These are phyloP conservation scores for Mycosphaerella arachidis DNA, from an alignment of 2,329 filamentous ascomycete genomes.

Conservation along the genomic window DNA sequence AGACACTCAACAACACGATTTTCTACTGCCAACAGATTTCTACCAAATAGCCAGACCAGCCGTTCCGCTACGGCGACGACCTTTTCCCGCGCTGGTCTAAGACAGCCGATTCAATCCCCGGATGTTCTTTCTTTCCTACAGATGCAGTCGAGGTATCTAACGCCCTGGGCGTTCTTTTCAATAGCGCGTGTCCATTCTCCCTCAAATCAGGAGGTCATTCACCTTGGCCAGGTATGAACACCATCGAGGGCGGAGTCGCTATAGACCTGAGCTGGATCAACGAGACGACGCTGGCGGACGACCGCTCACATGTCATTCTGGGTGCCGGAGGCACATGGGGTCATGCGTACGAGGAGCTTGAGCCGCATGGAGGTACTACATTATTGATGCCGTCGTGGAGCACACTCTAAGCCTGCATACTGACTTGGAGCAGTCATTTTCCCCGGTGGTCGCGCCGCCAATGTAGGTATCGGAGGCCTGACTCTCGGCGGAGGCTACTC, in stretches of 20 bases:
- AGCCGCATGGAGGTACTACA: constrained; percentile 16
- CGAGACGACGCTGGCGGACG: constrained; percentile 13
- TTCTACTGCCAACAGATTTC: background rate
- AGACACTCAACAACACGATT: background rate
- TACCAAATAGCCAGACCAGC: background rate
- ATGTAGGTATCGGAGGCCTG: constrained; percentile 45
- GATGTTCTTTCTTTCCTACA: constrained; percentile 10
- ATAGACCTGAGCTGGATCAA: constrained; percentile 23
- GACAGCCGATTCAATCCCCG: constrained; percentile 4
- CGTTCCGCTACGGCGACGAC: background rate
- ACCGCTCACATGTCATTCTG: constrained; percentile 29
- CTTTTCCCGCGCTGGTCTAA: constrained; percentile 3
- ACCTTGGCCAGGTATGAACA: constrained; percentile 10
- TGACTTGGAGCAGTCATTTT: constrained; percentile 35
- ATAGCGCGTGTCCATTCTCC: constrained; percentile 7
- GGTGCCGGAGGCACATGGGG: constrained; percentile 45
- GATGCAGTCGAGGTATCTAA: constrained; percentile 3
- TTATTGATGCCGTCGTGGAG: no score
- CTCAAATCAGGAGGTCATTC: constrained; percentile 11
- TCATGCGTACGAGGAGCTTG: constrained; percentile 39
- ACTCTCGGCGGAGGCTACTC: constrained; percentile 47
- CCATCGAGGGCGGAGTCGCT: constrained; percentile 22
- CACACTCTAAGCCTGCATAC: background rate
- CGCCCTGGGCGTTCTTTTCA: constrained; percentile 2
- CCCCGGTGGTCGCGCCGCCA: constrained; percentile 41